Evolutionary conservation across 495 filamentous ascomycete genomes (phyloP).

Genomic region (Penicillium diatomitis): DNA sequence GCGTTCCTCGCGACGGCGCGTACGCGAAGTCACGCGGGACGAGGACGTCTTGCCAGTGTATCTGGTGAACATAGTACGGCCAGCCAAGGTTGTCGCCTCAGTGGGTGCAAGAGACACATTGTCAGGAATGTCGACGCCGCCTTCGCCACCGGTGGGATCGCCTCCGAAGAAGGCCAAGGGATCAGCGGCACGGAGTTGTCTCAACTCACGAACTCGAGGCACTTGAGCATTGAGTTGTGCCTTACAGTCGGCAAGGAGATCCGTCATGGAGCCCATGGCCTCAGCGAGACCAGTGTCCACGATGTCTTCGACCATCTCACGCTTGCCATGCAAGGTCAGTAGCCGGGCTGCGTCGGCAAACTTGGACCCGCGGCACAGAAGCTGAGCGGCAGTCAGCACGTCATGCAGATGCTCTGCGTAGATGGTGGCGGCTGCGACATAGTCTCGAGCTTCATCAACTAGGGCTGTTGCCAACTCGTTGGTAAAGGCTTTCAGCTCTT

Average conservation of each 20-base stretch:
- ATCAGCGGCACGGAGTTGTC: conserved; percentile 68
- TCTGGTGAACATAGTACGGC: conserved; percentile 72
- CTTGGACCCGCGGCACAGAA: conserved; percentile 73
- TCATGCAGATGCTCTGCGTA: conserved; percentile 72
- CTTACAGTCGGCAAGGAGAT: conserved; percentile 87
- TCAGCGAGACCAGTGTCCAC: conserved; percentile 73
- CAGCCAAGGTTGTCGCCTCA: conserved; percentile 65
- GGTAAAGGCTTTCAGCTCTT: conserved; percentile 56
- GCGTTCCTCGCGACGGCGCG: conserved; percentile 77
- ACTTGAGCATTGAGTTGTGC: conserved; percentile 74
- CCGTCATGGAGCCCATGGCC: conserved; percentile 65
- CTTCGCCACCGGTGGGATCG: conserved; percentile 44
- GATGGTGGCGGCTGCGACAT: conserved; percentile 66
- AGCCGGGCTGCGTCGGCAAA: conserved; percentile 79
- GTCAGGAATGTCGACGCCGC: conserved; percentile 66
- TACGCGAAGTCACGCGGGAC: conserved; percentile 72
- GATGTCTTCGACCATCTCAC: conserved; percentile 43
- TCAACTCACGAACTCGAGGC: conserved; percentile 71
- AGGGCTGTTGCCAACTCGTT: conserved; percentile 58
- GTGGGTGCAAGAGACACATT: conserved; percentile 86
- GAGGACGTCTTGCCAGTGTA: conserved; percentile 75
- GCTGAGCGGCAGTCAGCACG: conserved; percentile 51
- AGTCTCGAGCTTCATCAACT: conserved; percentile 78
- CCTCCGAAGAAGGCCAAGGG: conserved; percentile 73
- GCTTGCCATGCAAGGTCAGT: conserved; percentile 40